A percentile compares a stretch with the other conserved stretches of the same genome.
These are phyloP conservation scores for Musa beccarii DNA, from an alignment of 176 grass and related monocot species.

Conservation along the genomic window DNA sequence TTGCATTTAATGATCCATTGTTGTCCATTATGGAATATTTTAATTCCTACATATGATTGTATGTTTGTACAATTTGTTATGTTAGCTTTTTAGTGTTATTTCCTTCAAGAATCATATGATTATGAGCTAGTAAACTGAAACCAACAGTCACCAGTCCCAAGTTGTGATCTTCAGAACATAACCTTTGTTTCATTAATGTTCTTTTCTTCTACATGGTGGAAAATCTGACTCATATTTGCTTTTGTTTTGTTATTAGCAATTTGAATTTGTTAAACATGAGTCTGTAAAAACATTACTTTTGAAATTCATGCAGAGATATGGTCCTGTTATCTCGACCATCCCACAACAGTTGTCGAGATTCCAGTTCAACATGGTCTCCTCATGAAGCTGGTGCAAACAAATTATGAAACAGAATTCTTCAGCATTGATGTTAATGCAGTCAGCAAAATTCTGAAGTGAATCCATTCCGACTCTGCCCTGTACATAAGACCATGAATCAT, in stretches of 20 bases:
- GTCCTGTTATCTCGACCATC: slow-evolving; percentile 97
- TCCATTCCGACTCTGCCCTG: too few relatives aligned
- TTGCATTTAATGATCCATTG: too few relatives aligned
- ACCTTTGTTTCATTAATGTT: neutral
- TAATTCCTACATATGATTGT: too few relatives aligned
- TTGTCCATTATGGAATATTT: too few relatives aligned
- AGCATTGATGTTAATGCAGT: neutral
- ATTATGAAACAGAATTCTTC: neutral
- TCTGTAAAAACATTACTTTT: neutral
- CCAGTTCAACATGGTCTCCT: slow-evolving; percentile 97
- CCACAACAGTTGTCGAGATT: slow-evolving; percentile 94
- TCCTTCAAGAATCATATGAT: too few relatives aligned
- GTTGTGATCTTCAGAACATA: too few relatives aligned
- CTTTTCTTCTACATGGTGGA: neutral
- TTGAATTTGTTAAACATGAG: neutral
- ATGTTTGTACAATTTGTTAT: too few relatives aligned
- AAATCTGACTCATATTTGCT: neutral
- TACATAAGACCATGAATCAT: too few relatives aligned
- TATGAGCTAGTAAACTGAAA: too few relatives aligned
- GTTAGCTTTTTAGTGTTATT: too few relatives aligned
- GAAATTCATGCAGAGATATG: slow-evolving; percentile 56
- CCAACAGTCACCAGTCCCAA: too few relatives aligned
- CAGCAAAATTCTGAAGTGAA: too few relatives aligned
- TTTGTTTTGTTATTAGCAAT: neutral
- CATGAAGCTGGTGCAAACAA: slow-evolving; percentile 24